Percentiles rank a stretch among this genome's conserved stretches.
Conservation (phyloP, 2,329 filamentous ascomycete genomes). For the Aspergillus fijiensis region DNA sequence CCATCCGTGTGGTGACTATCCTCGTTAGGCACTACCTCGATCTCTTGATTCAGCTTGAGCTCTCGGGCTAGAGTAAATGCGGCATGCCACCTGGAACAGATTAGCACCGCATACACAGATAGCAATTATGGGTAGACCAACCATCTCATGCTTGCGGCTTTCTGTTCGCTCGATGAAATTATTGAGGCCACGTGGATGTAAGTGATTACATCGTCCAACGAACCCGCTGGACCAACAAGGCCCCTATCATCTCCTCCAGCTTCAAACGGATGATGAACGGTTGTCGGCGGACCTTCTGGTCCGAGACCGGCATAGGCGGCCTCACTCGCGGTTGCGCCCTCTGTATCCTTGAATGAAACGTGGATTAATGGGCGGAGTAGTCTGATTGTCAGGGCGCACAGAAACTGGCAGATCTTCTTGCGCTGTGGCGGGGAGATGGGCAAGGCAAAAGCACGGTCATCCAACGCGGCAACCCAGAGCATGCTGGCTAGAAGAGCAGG, state of each 20-base stretch:
- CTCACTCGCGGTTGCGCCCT: slow-evolving; percentile 42
- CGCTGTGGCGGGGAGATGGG: slow-evolving; percentile 80
- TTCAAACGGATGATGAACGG: slow-evolving; percentile 53
- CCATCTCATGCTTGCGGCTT: slow-evolving; percentile 90
- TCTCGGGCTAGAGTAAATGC: slow-evolving; percentile 89
- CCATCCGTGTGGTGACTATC: slow-evolving; percentile 33
- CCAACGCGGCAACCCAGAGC: slow-evolving; percentile 95
- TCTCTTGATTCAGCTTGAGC: slow-evolving; percentile 80
- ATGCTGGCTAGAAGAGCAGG: slow-evolving; percentile 87
- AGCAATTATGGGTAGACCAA: slow-evolving; percentile 13
- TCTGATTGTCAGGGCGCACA: slow-evolving; percentile 80
- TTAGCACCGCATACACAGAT: neutral
- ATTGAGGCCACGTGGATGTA: slow-evolving; percentile 92
- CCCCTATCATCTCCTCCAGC: slow-evolving; percentile 56
- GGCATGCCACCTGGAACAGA: slow-evolving; percentile 67
- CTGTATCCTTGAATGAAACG: slow-evolving; percentile 57
- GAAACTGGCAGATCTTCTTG: slow-evolving; percentile 80
- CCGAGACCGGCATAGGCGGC: slow-evolving; percentile 60
- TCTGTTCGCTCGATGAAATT: slow-evolving; percentile 90
- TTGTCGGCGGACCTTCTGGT: slow-evolving; percentile 73
- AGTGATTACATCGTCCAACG: slow-evolving; percentile 83
- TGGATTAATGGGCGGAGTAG: slow-evolving; percentile 85
- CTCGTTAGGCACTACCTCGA: slow-evolving; percentile 46
- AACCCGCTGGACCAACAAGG: slow-evolving; percentile 60
- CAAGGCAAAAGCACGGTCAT: slow-evolving; percentile 81